These are phyloP conservation scores for Lotus japonicus DNA, from an alignment of 306 rosid genomes.

Conservation along the genomic window DNA sequence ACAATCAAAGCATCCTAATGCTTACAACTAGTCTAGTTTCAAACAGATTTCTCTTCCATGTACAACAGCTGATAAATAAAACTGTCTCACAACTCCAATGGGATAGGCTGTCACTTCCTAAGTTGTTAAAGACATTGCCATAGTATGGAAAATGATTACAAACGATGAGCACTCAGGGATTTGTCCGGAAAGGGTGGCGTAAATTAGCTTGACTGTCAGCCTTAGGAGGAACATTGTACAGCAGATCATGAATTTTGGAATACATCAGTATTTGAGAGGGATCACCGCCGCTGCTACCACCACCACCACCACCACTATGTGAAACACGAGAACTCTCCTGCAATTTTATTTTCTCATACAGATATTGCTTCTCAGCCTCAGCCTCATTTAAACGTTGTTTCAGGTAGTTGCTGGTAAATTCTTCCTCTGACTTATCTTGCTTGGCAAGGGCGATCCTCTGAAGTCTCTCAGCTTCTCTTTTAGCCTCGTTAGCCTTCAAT, in stretches of 20 bases:
- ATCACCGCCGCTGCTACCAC: background rate
- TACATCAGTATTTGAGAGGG: constrained; percentile 11
- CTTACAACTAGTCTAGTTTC: background rate
- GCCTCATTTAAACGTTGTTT: constrained; percentile 15
- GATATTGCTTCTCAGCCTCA: constrained; percentile 12
- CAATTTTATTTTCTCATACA: constrained; percentile 12
- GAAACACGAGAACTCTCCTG: constrained; percentile 16
- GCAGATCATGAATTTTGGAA: constrained; percentile 15
- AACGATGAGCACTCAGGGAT: background rate
- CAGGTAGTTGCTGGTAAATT: constrained; percentile 15
- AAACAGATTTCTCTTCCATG: constrained; percentile 4
- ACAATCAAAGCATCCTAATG: background rate
- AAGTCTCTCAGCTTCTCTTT: constrained; percentile 14
- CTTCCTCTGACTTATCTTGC: constrained; percentile 12
- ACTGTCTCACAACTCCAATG: background rate
- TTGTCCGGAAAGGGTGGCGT: constrained; percentile 9
- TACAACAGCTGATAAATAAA: background rate
- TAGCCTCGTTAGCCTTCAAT: constrained; percentile 9
- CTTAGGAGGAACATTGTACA: constrained; percentile 2
- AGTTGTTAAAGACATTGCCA: background rate
- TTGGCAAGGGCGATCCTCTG: constrained; percentile 14
- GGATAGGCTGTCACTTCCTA: background rate
- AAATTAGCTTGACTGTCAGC: background rate
- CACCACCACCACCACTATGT: background rate
- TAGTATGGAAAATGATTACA: background rate